Base-by-base conservation (phyloP, 352 stramenopile species). In the Globisporangium splendens region DNA sequence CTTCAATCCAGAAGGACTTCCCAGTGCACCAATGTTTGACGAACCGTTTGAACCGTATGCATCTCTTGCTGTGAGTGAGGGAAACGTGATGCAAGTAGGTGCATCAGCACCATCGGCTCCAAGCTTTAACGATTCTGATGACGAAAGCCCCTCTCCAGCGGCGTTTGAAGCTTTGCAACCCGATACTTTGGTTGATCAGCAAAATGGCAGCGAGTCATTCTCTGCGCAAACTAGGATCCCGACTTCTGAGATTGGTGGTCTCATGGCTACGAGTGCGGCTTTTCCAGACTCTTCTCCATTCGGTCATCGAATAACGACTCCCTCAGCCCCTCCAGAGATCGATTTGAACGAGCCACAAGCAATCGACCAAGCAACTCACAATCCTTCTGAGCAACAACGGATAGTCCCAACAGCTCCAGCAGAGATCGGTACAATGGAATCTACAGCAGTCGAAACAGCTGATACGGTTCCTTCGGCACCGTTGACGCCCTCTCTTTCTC, bases 401-500 rank as follows among this genome's bases (percentile, higher is more conserved):
- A 8, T 8, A 8, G 28, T 8, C 10, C 28, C 28, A 35, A 35
- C 28, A 33, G 54, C 43, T 46, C 54, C 41, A 18, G n/a, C 54
- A 33, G 38, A 35, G 51, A 56, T 49, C 39, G 51, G 39, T 35
- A 20, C 31, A 15, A 17, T 1, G 18, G 21, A 31, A 22, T 12
- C 3, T 20, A 13, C 22, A 7, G 15, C 17, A 24, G 39, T 35
- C 17, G 22, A 22, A 5, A 18, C 18, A n/a, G 43, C 14, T 15
- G 39, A 14, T 39, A 28, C 31, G 10, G 13, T 18, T 51, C 53
- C 49, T 13, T 62, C 48, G 8, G 71, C 69, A 4, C 66, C 71
- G 11, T 69, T 64, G 11, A 72, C 69, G 18, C 71, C 76, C 12
- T 86, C 73, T 2, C 35, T 83, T 22, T 86, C 76, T 15, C 76